Percentiles rank a stretch among this genome's conserved stretches.
These are phyloP conservation scores for Dissophora globulifera DNA, from an alignment of 192 early-diverging fungal genomes.

Conservation along the genomic window DNA sequence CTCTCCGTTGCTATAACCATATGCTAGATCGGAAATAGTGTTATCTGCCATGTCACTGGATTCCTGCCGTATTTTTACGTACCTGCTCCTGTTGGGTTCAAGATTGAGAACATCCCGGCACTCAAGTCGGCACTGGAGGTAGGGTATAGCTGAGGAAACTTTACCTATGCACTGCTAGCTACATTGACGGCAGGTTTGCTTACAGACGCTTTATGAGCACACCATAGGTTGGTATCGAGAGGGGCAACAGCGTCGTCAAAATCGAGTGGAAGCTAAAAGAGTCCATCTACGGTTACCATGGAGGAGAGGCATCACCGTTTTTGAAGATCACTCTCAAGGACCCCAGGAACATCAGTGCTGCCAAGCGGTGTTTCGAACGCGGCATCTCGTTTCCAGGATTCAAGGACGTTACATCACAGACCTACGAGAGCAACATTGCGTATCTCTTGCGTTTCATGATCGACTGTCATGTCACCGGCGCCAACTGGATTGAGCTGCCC, in stretches of 20 bases:
- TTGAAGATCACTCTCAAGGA: slow-evolving; percentile 78
- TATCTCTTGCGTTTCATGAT: slow-evolving; percentile 96
- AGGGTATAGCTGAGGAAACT: not conserved
- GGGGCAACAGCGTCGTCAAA: slow-evolving; percentile 58
- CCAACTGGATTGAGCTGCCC: slow-evolving; percentile 93
- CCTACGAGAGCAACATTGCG: slow-evolving; percentile 91
- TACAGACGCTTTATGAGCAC: no score
- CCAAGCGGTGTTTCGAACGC: slow-evolving; percentile 35
- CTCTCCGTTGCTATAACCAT: no score
- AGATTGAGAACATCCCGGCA: slow-evolving; percentile 64
- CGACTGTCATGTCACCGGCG: slow-evolving; percentile 83
- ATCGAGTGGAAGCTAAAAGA: slow-evolving; percentile 82
- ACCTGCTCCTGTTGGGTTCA: slow-evolving; percentile 85
- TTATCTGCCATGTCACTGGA: slow-evolving; percentile 89
- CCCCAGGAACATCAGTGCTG: slow-evolving; percentile 51
- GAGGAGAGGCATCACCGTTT: slow-evolving; percentile 81
- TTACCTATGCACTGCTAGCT: no score
- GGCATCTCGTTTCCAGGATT: slow-evolving; percentile 47
- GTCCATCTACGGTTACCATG: slow-evolving; percentile 89
- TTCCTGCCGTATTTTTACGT: slow-evolving; percentile 97
- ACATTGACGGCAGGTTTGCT: no score
- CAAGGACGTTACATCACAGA: slow-evolving; percentile 48
- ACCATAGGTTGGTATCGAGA: slow-evolving; percentile 47
- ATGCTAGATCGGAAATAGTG: slow-evolving; percentile 81
- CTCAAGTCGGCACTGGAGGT: slow-evolving; percentile 67